A percentile compares a stretch with the other conserved stretches of the same genome.
Conservation (phyloP, 2,329 filamentous ascomycete species). For the Fusarium sp. region DNA sequence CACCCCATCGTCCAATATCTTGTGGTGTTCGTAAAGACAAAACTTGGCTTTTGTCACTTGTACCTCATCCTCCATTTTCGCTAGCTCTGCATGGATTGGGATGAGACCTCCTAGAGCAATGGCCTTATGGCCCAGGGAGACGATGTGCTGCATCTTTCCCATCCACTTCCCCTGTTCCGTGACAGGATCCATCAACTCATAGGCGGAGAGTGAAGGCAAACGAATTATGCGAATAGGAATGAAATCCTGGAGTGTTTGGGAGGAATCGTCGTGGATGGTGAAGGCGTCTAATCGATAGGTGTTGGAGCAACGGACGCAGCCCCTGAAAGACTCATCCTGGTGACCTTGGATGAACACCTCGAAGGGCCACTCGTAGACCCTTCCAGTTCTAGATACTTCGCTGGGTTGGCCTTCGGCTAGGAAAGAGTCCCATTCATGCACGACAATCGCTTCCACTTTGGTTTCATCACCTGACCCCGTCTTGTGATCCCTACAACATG, state of each 20-base stretch:
- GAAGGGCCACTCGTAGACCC: conserved; percentile 3
- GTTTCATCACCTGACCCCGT: not conserved
- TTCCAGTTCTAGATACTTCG: not conserved
- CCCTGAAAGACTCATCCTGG: conserved; percentile 5
- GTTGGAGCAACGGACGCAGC: not conserved
- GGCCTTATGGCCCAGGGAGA: not conserved
- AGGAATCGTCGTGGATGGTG: not conserved
- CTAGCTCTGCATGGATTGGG: not conserved
- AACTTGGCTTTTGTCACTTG: not conserved
- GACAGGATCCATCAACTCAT: conserved; percentile 5
- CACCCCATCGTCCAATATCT: not conserved
- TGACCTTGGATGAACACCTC: conserved; percentile 1
- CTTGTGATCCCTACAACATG: not conserved
- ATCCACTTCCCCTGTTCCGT: not conserved
- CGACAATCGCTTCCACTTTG: not conserved
- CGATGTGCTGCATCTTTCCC: not conserved
- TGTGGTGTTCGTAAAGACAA: not conserved
- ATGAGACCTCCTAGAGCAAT: conserved; percentile 5
- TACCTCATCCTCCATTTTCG: not conserved
- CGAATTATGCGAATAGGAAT: conserved; percentile 1
- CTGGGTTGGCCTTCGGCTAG: not conserved
- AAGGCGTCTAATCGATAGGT: not conserved
- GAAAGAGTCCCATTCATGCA: conserved; percentile 3
- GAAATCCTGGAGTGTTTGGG: not conserved
- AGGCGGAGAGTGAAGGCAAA: not conserved